phyloP scores from a whole-genome alignment of 176 grass and related monocot genomes.

The Pontederia paniculata region DNA sequence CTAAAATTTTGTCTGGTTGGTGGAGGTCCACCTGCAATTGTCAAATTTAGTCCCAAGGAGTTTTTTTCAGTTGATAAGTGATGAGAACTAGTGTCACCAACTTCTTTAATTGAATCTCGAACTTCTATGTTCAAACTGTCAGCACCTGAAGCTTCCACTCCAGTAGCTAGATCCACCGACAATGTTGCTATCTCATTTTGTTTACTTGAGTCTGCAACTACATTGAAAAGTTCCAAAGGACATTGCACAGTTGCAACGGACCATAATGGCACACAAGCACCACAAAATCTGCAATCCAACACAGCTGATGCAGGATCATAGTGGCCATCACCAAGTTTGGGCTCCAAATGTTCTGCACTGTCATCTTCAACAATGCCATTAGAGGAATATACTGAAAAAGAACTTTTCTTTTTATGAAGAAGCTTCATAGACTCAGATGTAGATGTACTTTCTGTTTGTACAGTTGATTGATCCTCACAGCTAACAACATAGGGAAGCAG shows the following conservation, averaged over 20 bases:
- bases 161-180: slow-evolving; percentile 18
- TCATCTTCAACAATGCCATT: slow-evolving; percentile 31
- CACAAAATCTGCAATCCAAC: slow-evolving; percentile 90
- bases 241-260: slow-evolving; percentile 46
- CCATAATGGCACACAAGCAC: slow-evolving; percentile 88
- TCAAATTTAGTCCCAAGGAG: slow-evolving; percentile 45
- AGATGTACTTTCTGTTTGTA: slow-evolving; percentile 23
- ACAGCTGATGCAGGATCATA: slow-evolving; percentile 72
- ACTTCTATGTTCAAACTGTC: slow-evolving; percentile 16
- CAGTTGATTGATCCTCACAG: slow-evolving; percentile 42
- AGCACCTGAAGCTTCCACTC: slow-evolving; percentile 29
- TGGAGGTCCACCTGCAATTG: slow-evolving; percentile 83
- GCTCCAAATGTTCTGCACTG: slow-evolving; percentile 11
- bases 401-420: slow-evolving; percentile 26
- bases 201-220: slow-evolving; percentile 41
- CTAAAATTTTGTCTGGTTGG: slow-evolving; percentile 71
- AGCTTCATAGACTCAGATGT: slow-evolving; percentile 30
- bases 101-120: not conserved
- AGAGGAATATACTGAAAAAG: slow-evolving; percentile 35
- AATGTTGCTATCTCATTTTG: slow-evolving; percentile 41
- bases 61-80: slow-evolving; percentile 1
- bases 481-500: slow-evolving; percentile 78
- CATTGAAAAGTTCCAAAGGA: slow-evolving; percentile 68
- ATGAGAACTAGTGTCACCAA: not conserved
- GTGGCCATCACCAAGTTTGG: slow-evolving; percentile 27